A percentile compares a stretch with the other conserved stretches of the same genome.
Evolutionary conservation across 805 yeast genomes (phyloP).

Genomic region (Saccharomyces paradoxus): DNA sequence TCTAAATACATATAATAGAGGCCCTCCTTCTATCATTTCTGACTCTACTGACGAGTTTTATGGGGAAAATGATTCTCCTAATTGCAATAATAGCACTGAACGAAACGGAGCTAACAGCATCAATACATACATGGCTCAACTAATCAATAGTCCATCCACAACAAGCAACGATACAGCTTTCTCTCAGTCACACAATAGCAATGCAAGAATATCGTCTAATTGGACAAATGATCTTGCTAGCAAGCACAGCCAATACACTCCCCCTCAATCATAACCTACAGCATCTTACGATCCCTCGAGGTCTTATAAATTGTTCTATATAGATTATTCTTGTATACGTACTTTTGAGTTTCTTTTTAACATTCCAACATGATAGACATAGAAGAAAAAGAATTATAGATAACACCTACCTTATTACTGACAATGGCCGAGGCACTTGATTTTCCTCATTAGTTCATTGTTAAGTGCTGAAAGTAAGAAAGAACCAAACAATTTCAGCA

Average conservation of each 20-base stretch:
- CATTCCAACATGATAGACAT: not conserved
- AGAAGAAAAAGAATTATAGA: not conserved
- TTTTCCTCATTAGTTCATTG: not conserved
- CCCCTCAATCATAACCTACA: not conserved
- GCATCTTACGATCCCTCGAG: not conserved
- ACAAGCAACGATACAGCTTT: slow-evolving; percentile 3
- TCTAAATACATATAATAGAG: slow-evolving; percentile 28
- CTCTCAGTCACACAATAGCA: not conserved
- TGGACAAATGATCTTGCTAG: not conserved
- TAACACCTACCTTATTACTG: not conserved
- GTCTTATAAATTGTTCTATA: not conserved
- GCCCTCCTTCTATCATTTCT: slow-evolving; percentile 35
- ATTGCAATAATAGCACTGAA: slow-evolving; percentile 7
- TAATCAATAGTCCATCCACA: slow-evolving; percentile 17
- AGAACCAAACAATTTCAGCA: too few relatives aligned
- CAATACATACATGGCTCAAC: slow-evolving; percentile 22
- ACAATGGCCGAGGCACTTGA: not conserved
- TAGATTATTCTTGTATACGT: not conserved
- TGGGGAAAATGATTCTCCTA: slow-evolving; percentile 8
- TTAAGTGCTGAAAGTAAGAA: too few relatives aligned
- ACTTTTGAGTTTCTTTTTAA: not conserved
- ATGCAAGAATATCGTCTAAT: not conserved
- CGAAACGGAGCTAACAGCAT: slow-evolving; percentile 10
- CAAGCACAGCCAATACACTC: not conserved
- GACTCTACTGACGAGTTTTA: slow-evolving; percentile 27